Conservation (phyloP, 2,329 filamentous ascomycete genomes). For the Neopestalotiopsis sp. region DNA sequence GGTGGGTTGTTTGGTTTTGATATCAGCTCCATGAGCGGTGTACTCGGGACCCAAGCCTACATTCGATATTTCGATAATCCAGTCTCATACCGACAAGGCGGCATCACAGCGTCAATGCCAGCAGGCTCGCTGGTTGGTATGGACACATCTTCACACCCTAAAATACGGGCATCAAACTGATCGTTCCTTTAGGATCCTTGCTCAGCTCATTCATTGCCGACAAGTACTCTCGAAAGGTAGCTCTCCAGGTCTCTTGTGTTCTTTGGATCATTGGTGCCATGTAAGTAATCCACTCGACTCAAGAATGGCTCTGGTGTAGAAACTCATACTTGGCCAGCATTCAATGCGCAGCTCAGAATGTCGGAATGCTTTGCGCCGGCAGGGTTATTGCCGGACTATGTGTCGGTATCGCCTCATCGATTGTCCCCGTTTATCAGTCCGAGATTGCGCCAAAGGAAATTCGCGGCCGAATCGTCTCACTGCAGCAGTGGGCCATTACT, state of each 20-base stretch:
- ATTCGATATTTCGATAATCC: slow-evolving; percentile 74
- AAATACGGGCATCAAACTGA: slow-evolving; percentile 21
- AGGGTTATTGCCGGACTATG: slow-evolving; percentile 75
- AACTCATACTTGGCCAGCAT: slow-evolving; percentile 42
- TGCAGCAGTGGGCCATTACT: slow-evolving; percentile 75
- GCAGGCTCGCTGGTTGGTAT: slow-evolving; percentile 69
- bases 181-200: slow-evolving; percentile 46
- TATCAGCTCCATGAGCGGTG: slow-evolving; percentile 75
- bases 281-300: slow-evolving; percentile 24
- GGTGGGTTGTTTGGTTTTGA: slow-evolving; percentile 81
- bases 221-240: slow-evolving; percentile 52
- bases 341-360: slow-evolving; percentile 66
- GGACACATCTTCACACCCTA: slow-evolving; percentile 26
- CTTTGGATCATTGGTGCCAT: slow-evolving; percentile 57
- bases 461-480: slow-evolving; percentile 64
- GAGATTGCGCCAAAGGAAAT: slow-evolving; percentile 67
- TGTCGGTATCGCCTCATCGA: slow-evolving; percentile 75
- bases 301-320: background rate
- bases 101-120: slow-evolving; percentile 76
- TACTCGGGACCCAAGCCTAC: slow-evolving; percentile 71
- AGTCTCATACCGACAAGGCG: slow-evolving; percentile 64
- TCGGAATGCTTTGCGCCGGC: slow-evolving; percentile 74
- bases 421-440: slow-evolving; percentile 74
- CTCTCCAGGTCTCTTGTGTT: slow-evolving; percentile 55
- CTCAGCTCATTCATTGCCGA: slow-evolving; percentile 57